Conservation (phyloP, 1,139 yeast genomes). For the Protomyces gravidus region DNA sequence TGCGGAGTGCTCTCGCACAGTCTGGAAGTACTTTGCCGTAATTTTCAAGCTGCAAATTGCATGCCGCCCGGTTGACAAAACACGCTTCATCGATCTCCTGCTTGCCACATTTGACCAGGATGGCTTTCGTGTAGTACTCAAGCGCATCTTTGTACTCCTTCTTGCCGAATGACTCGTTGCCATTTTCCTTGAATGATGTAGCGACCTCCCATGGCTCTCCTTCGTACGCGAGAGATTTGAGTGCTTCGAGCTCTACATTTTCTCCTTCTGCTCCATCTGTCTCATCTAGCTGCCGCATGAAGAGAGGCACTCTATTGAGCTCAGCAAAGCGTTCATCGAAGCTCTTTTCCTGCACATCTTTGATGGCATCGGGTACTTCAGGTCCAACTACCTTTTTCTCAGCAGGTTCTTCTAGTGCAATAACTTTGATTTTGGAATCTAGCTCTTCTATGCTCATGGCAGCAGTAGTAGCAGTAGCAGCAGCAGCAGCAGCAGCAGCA, state of each 20-base stretch:
- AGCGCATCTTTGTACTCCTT: slow-evolving; percentile 73
- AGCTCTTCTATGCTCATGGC: slow-evolving; percentile 8
- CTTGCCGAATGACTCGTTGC: slow-evolving; percentile 74
- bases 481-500: too few relatives aligned
- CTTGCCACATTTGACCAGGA: slow-evolving; percentile 59
- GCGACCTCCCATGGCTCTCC: slow-evolving; percentile 95
- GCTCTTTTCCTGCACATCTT: slow-evolving; percentile 11
- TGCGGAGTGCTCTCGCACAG: slow-evolving; percentile 63
- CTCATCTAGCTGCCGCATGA: slow-evolving; percentile 83
- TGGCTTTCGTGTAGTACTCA: slow-evolving; percentile 71
- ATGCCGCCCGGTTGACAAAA: slow-evolving; percentile 80
- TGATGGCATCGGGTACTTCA: slow-evolving; percentile 15
- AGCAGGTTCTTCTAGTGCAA: slow-evolving; percentile 8
- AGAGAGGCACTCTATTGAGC: slow-evolving; percentile 80
- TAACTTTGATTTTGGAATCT: slow-evolving; percentile 17
- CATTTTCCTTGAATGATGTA: slow-evolving; percentile 82
- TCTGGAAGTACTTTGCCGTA: slow-evolving; percentile 83
- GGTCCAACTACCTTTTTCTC: slow-evolving; percentile 3
- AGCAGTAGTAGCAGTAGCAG: too few relatives aligned
- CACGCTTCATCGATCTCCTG: slow-evolving; percentile 44
- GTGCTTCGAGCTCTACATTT: slow-evolving; percentile 73
- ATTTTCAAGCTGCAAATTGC: slow-evolving; percentile 78
- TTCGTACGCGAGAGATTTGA: slow-evolving; percentile 85
- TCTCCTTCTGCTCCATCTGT: slow-evolving; percentile 75
- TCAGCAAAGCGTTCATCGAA: slow-evolving; percentile 70